Conservation (phyloP, 169 alveolate species). For the Eimeria nieschulzi region DNA sequence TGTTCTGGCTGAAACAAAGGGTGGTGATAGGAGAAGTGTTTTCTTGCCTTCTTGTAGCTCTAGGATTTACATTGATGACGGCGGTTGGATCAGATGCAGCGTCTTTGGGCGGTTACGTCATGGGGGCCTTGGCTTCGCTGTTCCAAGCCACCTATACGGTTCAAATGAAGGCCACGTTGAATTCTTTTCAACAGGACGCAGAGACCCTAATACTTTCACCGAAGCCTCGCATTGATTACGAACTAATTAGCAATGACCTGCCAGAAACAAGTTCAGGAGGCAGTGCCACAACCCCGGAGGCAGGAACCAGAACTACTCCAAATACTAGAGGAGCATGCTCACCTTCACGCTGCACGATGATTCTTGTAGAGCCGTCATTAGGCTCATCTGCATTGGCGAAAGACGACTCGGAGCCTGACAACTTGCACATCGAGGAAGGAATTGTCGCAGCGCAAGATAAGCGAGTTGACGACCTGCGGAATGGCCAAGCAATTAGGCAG, state of each 20-base stretch:
- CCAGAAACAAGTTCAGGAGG: neutral
- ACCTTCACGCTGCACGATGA: too few species aligned
- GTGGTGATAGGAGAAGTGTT: constrained; percentile 64
- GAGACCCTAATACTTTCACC: neutral
- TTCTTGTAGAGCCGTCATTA: too few species aligned
- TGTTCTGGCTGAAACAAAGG: constrained; percentile 74
- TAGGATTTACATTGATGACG: constrained; percentile 74
- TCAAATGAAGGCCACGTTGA: constrained; percentile 76
- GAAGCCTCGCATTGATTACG: neutral
- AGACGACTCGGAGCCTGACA: too few species aligned
- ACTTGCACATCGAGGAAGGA: too few species aligned
- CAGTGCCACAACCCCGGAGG: neutral
- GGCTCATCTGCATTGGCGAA: too few species aligned
- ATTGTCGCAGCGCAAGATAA: too few species aligned
- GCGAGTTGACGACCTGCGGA: too few species aligned
- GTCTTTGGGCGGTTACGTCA: constrained; percentile 71
- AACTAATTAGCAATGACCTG: neutral
- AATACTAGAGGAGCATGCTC: neutral
- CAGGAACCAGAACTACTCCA: neutral
- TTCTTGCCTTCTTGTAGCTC: constrained; percentile 78
- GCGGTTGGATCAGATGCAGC: constrained; percentile 78
- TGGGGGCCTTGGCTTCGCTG: constrained; percentile 79
- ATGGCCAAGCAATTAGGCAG: too few species aligned
- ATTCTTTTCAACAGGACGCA: neutral
- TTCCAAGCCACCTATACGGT: constrained; percentile 81